phyloP scores from a whole-genome alignment of 192 early-diverging fungal genomes.

The Backusella morwellensis region DNA sequence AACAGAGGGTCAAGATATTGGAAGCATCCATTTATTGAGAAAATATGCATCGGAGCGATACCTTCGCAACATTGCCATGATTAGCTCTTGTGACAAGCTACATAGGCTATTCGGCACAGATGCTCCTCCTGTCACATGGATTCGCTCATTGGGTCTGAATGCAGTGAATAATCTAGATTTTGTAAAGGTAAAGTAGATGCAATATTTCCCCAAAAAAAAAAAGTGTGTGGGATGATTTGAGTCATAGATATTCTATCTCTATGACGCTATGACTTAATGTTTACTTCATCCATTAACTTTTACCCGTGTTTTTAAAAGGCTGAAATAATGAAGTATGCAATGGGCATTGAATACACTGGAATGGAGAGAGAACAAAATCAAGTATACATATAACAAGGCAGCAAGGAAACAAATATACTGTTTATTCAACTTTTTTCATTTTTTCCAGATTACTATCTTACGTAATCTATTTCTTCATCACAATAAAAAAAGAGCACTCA shows the following conservation, averaged over 20 bases:
- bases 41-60: conserved; percentile 85
- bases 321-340: conserved; percentile 57
- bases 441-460: no score
- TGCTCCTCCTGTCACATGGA: conserved; percentile 55
- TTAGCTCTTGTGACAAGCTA: conserved; percentile 78
- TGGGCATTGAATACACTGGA: conserved; percentile 44
- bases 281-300: neutral
- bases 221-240: no score
- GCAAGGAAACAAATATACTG: no score
- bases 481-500: no score
- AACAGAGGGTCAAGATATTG: conserved; percentile 78
- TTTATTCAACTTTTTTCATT: no score
- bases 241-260: neutral
- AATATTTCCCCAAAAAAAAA: neutral
- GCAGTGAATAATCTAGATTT: conserved; percentile 62
- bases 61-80: conserved; percentile 78
- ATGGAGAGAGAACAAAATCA: neutral
- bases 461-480: no score
- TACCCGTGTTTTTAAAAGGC: conserved; percentile 17
- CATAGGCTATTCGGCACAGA: conserved; percentile 77
- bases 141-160: conserved; percentile 72
- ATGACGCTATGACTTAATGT: neutral
- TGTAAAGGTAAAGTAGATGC: conserved; percentile 54
- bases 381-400: neutral
- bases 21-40: conserved; percentile 67